Percentiles rank a stretch among this genome's conserved stretches.
Conservation (phyloP, 176 grass and related monocot genomes). For the Oryza longistaminata region DNA sequence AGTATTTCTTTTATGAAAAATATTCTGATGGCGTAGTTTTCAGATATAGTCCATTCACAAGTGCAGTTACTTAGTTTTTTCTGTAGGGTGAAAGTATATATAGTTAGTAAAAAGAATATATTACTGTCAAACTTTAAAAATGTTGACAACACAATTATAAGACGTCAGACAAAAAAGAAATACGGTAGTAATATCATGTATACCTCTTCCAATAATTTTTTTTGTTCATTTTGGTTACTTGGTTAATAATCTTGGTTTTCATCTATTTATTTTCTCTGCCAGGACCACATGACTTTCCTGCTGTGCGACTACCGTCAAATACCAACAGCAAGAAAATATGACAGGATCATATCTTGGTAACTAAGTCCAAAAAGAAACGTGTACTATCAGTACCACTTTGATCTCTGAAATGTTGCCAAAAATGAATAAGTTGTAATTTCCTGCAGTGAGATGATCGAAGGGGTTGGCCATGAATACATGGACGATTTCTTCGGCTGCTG, state of each 20-base stretch:
- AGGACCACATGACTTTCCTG: constrained; percentile 73
- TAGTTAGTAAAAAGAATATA: too few relatives aligned
- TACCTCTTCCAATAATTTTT: neutral
- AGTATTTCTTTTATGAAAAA: neutral
- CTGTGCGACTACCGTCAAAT: constrained; percentile 82
- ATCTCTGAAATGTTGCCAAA: neutral
- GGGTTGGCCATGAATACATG: constrained; percentile 84
- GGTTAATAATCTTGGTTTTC: neutral
- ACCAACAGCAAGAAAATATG: constrained; percentile 52
- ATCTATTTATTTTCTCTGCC: constrained; percentile 3
- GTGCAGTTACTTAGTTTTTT: too few relatives aligned
- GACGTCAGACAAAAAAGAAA: neutral
- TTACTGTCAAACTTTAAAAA: neutral
- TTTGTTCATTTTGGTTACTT: neutral
- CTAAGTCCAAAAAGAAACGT: neutral
- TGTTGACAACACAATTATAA: neutral
- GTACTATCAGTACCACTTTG: neutral
- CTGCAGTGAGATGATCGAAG: constrained; percentile 86
- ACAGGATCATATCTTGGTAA: constrained; percentile 82
- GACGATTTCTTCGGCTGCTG: constrained; percentile 77
- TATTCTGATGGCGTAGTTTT: neutral
- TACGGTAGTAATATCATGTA: neutral
- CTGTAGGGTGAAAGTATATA: too few relatives aligned
- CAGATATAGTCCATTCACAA: neutral
- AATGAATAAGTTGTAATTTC: too few relatives aligned